These are phyloP conservation scores for Wickerhamiella infanticola DNA, from an alignment of 1,139 yeast genomes.

Conservation along the genomic window DNA sequence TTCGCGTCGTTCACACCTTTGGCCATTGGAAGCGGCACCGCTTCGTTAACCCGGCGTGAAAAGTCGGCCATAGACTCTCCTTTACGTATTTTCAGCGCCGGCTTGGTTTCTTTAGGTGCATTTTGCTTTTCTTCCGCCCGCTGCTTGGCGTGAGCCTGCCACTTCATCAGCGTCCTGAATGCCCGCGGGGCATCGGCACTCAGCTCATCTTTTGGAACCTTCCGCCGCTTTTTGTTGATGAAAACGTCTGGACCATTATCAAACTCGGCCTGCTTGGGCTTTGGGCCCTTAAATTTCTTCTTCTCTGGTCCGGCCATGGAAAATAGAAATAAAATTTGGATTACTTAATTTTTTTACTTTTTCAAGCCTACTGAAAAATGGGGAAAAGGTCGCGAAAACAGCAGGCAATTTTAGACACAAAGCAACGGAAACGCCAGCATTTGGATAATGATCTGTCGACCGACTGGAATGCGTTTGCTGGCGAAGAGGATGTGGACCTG, in stretches of 20 bases:
- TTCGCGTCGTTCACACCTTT: slow-evolving; percentile 20
- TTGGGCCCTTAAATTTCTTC: neutral
- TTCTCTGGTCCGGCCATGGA: neutral
- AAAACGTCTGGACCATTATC: slow-evolving; percentile 9
- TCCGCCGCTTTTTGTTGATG: neutral
- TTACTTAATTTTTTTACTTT: slow-evolving; percentile 3
- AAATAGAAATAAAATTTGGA: neutral
- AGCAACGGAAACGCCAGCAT: slow-evolving; percentile 9
- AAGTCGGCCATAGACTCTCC: slow-evolving; percentile 26
- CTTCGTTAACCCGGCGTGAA: slow-evolving; percentile 26
- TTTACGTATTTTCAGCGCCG: slow-evolving; percentile 17
- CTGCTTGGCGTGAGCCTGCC: slow-evolving; percentile 3
- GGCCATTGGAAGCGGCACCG: slow-evolving; percentile 25
- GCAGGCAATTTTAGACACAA: slow-evolving; percentile 8
- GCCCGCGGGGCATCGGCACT: slow-evolving; percentile 20
- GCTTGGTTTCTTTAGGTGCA: slow-evolving; percentile 3
- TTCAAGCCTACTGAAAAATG: slow-evolving; percentile 12
- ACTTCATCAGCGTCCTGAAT: slow-evolving; percentile 20
- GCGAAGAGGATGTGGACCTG: slow-evolving; percentile 22
- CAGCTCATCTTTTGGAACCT: neutral
- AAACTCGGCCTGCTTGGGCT: slow-evolving; percentile 12
- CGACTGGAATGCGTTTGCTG: slow-evolving; percentile 8
- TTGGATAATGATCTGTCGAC: slow-evolving; percentile 5
- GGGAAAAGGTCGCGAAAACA: slow-evolving; percentile 19
- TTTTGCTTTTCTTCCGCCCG: slow-evolving; percentile 2